Evolutionary conservation across 495 filamentous ascomycete genomes (phyloP), one percentile per base, ranked within the genome.

Genomic region (Achaetomiella virescens): DNA sequence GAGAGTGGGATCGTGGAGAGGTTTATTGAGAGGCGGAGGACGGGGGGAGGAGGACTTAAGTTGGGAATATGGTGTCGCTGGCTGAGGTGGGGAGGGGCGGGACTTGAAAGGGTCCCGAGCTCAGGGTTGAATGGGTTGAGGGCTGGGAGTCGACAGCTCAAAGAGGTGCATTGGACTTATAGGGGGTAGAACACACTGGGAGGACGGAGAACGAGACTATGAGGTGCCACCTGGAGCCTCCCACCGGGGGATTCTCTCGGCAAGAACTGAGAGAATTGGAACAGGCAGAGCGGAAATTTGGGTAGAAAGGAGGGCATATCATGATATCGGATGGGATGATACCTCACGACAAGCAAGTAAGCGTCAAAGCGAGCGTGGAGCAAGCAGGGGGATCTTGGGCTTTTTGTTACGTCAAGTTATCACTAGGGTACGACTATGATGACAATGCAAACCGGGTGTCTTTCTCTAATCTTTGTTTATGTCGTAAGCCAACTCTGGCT

Each of bases 11-110:
- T 2, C 31, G 15, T 6, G 35, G 10, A 27, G 24, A 18, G 25
- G 29, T 41, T 36, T 52, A 18, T 12, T 43, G 52, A 46, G 1
- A 48, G 36, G 3, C 41, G 38, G 38, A 53, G 49, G 54, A 54
- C 41, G 41, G 25, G 49, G n/a, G 49, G 54, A 42, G 59, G 36
- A 38, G 52, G 11, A 9, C 5, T 31, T 29, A 18, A 38, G n/a
- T n/a, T 31, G 27, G 27, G 27, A 31, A 31, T 31, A 9, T 31
- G 5, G n/a, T n/a, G n/a, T n/a, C n/a, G n/a, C n/a, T n/a, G 31
- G 31, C 6, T 35, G 31, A 35, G 6, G 31, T 12, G 31, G 31
- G 6, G 31, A 12, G 6, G 31, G 31, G 6, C 6, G 31, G 31
- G 12, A 12, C 31, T 35, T n/a, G n/a, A n/a, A n/a, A n/a, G n/a